Base-by-base conservation (phyloP, 2,329 filamentous ascomycete genomes). In the Phaeoacremonium minimum region DNA sequence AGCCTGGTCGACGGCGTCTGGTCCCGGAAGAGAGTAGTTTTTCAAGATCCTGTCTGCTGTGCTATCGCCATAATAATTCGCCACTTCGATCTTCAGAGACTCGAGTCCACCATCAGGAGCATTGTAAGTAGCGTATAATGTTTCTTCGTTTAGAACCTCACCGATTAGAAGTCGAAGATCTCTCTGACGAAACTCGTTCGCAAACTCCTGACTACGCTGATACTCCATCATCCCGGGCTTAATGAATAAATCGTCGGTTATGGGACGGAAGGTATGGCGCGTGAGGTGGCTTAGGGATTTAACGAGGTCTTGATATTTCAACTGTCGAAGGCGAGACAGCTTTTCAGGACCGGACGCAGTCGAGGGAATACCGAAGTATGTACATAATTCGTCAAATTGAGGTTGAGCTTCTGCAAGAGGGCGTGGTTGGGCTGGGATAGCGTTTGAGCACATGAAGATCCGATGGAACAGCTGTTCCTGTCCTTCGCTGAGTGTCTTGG, bases 231-330 rank as follows among this genome's bases (percentile, higher is more conserved):
- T 61, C 0, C 53, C 57, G 1, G 50, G 38, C 7, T 57, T 54
- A 14, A 69, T 55, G 38, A 70, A 69, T 1, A 58, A 19, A 7
- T 55, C 53, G 32, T 70, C 64, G 0, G 64, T 70, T 6, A 66
- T 55, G 1, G 64, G 61, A 3, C 67, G 60, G 51, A 69, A 71
- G 0, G 66, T 70, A 41, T 70, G 66, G 31, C 64, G 55, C 37
- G 67, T 56, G 18, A 70, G 46, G 7, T 61, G 45, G n/a, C 52
- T 48, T 13, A 67, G 55, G 0, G 56, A 53, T 4, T 43, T 41
- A 3, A 63, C 45, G 3, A 70, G 48, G 13, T 63, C 53, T 2
- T 46, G 36, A 3, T 51, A 44, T 5, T 46, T 48, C 4, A 66
- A 44, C 5, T 48, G 35, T 7, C 64, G 54, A 5, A 69, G 46